Evolutionary conservation across 2,329 filamentous ascomycete species (phyloP).

Genomic region (Arthrobotrys megalospora): DNA sequence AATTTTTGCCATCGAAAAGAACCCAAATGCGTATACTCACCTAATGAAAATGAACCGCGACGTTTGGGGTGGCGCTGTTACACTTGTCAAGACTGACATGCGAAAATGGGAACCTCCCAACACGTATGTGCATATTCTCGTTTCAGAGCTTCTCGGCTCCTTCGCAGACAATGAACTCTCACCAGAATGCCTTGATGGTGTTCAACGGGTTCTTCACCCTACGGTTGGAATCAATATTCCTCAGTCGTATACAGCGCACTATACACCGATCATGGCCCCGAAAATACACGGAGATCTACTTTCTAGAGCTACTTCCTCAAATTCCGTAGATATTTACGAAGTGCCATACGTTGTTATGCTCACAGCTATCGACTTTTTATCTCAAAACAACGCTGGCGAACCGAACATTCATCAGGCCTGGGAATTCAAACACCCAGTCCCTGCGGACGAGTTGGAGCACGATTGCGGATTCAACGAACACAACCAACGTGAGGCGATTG

Average conservation of each 20-base stretch:
- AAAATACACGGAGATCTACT: slow-evolving; percentile 86
- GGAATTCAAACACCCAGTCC: slow-evolving; percentile 85
- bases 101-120: slow-evolving; percentile 91
- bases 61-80: slow-evolving; percentile 85
- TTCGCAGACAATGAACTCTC: slow-evolving; percentile 98
- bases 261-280: slow-evolving; percentile 92
- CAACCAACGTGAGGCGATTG: slow-evolving; percentile 83
- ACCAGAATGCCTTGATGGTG: slow-evolving; percentile 95
- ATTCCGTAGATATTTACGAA: slow-evolving; percentile 78
- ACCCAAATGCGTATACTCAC: slow-evolving; percentile 96
- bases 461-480: slow-evolving; percentile 90
- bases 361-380: slow-evolving; percentile 88
- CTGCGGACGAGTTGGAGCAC: slow-evolving; percentile 73
- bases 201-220: slow-evolving; percentile 87
- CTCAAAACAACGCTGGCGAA: slow-evolving; percentile 73
- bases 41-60: slow-evolving; percentile 87
- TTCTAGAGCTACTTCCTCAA: slow-evolving; percentile 69
- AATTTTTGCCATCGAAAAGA: slow-evolving; percentile 96
- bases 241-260: slow-evolving; percentile 89
- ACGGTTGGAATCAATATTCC: slow-evolving; percentile 93
- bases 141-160: slow-evolving; percentile 93
- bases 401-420: slow-evolving; percentile 81
- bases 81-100: slow-evolving; percentile 96
- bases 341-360: slow-evolving; percentile 96
- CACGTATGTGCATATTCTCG: slow-evolving; percentile 86